Evolutionary conservation across 1,139 yeast genomes (phyloP), one percentile per base, ranked within the genome.

Genomic region (Taphrina sp.): DNA sequence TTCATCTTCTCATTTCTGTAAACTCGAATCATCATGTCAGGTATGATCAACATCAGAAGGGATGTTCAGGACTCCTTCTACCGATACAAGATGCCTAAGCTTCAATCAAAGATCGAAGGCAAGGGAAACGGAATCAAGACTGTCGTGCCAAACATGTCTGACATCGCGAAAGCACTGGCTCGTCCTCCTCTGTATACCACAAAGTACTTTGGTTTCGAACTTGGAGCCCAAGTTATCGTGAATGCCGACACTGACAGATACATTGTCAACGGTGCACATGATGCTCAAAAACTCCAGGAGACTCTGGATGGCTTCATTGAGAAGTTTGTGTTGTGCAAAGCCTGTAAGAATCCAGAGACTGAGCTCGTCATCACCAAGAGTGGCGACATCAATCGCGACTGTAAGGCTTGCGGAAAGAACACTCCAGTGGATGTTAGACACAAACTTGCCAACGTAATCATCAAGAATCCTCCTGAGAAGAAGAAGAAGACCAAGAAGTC

Each of bases 41-140:
- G 56, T 28, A 52, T 83, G 67, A 85, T 90, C 69, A 90, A 92
- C 73, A 92, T 92, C 67, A 85, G 95, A 73, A 89, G 99, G 77
- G 96, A 89, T 69, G 92, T 92, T 76, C 83, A 86, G 69, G 98
- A 92, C 76, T 96, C 97, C 54, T 92, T 92, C 73, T 92, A 94
- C 81, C 95, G 98, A 76, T 92, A 92, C 74, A 92, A 92, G 77
- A 92, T 92, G 98, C 98, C 98, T 69, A 84, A 94, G 49, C 83
- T 92, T 72, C 94, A 87, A 75, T 88, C 96, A 64, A 92, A 94
- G 79, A 89, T 89, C 64, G 98, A 92, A 75, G 98, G 98, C 71
- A 81, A 96, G 71, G 99, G 99, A 75, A 92, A 92, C 74, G 99
- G 99, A 80, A 92, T 92, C 74, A 90, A 89, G 72, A 92, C 99